A percentile compares a stretch with the other conserved stretches of the same genome.
phyloP scores from a whole-genome alignment of 2,329 filamentous ascomycete genomes.

The Xylaria sp. region DNA sequence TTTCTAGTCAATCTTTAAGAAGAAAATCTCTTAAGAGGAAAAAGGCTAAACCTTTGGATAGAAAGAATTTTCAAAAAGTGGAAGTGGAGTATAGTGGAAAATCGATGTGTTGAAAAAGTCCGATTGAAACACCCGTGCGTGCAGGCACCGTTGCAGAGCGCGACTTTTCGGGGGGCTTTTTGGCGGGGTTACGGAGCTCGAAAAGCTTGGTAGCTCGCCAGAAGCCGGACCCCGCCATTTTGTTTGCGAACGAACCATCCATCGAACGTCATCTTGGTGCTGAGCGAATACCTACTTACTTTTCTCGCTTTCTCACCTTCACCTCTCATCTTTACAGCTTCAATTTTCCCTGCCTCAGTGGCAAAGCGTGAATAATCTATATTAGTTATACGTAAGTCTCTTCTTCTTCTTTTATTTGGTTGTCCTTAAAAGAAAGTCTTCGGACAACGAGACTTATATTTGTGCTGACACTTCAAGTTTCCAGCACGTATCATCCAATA shows the following conservation, averaged over 20 bases:
- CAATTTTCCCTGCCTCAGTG: neutral
- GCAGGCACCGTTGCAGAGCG: constrained; percentile 1
- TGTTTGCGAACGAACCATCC: constrained; percentile 11
- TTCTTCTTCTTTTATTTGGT: neutral
- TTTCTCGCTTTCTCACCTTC: neutral
- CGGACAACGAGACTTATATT: neutral
- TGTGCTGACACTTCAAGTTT: neutral
- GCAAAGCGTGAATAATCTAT: neutral
- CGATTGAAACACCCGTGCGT: constrained; percentile 21
- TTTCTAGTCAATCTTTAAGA: no score
- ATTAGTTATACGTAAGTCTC: neutral
- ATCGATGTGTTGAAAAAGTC: no score
- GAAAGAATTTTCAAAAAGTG: no score
- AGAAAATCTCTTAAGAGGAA: no score
- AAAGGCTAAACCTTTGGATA: no score
- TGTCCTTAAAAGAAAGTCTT: constrained; percentile 1
- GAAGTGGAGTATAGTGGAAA: no score
- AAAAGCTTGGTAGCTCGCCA: constrained; percentile 12
- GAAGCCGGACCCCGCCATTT: constrained; percentile 35
- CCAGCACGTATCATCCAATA: neutral
- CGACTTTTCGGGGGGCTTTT: constrained; percentile 20
- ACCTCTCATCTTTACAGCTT: neutral
- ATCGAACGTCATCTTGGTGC: constrained; percentile 27
- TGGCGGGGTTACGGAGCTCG: constrained; percentile 18
- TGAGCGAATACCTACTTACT: neutral